These are phyloP conservation scores for Rutstroemia sp. DNA, from an alignment of 2,329 filamentous ascomycete species.

Conservation along the genomic window DNA sequence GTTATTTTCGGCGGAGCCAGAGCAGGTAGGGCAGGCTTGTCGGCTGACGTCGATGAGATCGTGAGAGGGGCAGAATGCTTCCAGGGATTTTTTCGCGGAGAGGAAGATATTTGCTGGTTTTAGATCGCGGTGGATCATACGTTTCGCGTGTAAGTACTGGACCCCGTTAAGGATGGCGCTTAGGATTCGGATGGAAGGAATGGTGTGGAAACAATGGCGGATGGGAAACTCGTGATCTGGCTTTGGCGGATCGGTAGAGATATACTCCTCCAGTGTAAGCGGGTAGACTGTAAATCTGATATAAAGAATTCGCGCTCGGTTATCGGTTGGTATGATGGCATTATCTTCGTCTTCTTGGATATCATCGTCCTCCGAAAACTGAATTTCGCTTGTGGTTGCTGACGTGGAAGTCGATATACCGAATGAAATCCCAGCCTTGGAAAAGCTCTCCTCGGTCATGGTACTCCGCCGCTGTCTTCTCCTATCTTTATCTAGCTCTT, in stretches of 20 bases:
- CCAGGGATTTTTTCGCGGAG: slow-evolving; percentile 34
- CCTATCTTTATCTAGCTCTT: not conserved
- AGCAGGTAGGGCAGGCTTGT: slow-evolving; percentile 33
- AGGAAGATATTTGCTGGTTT: slow-evolving; percentile 65
- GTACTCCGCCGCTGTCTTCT: not conserved
- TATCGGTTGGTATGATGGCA: not conserved
- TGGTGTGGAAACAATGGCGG: slow-evolving; percentile 55
- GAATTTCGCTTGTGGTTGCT: not conserved
- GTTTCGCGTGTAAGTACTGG: slow-evolving; percentile 53
- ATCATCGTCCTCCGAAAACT: not conserved
- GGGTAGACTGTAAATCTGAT: slow-evolving; percentile 54
- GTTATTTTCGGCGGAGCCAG: slow-evolving; percentile 15
- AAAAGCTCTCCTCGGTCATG: not conserved
- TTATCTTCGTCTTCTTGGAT: not conserved
- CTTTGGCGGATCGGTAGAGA: slow-evolving; percentile 34
- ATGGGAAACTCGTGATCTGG: slow-evolving; percentile 11
- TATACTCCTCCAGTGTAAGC: slow-evolving; percentile 51
- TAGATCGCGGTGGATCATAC: slow-evolving; percentile 58
- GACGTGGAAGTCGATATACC: not conserved
- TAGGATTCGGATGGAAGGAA: slow-evolving; percentile 50
- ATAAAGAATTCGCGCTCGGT: slow-evolving; percentile 21
- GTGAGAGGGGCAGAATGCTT: slow-evolving; percentile 25
- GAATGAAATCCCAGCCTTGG: not conserved
- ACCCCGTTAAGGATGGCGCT: slow-evolving; percentile 53
- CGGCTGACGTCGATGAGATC: slow-evolving; percentile 38